Evolutionary conservation across 73 alveolate genomes (phyloP).

Genomic region (Tetrahymena borealis): DNA sequence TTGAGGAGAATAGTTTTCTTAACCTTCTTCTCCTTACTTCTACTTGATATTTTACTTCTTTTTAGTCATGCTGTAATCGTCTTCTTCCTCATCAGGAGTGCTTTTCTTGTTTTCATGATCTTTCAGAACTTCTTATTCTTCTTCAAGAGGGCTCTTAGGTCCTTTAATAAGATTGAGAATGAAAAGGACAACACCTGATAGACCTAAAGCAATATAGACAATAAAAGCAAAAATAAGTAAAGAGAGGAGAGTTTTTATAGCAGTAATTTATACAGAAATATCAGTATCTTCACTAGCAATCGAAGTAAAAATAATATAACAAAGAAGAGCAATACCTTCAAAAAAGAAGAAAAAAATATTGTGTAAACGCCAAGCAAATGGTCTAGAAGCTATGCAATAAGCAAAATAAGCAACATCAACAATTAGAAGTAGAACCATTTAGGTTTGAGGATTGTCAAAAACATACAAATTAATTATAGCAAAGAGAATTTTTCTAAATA

Average conservation of each 20-base stretch:
- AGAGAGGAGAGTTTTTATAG: background rate
- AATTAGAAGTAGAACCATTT: background rate
- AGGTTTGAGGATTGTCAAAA: background rate
- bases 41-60: background rate
- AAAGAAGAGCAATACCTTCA: background rate
- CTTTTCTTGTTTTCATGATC: background rate
- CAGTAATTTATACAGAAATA: background rate
- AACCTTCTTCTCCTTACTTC: background rate
- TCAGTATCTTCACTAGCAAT: background rate
- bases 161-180: background rate
- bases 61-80: background rate
- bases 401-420: background rate
- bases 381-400: background rate
- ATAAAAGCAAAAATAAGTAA: background rate
- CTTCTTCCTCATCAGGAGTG: background rate
- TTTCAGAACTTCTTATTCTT: background rate
- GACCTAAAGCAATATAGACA: background rate
- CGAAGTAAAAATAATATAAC: background rate
- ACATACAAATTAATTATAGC: background rate
- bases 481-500: background rate
- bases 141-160: background rate
- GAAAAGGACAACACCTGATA: background rate
- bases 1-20: background rate
- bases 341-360: background rate
- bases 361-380: background rate